These are phyloP conservation scores for Naumovozyma castellii DNA, from an alignment of 805 yeast species.

Conservation along the genomic window DNA sequence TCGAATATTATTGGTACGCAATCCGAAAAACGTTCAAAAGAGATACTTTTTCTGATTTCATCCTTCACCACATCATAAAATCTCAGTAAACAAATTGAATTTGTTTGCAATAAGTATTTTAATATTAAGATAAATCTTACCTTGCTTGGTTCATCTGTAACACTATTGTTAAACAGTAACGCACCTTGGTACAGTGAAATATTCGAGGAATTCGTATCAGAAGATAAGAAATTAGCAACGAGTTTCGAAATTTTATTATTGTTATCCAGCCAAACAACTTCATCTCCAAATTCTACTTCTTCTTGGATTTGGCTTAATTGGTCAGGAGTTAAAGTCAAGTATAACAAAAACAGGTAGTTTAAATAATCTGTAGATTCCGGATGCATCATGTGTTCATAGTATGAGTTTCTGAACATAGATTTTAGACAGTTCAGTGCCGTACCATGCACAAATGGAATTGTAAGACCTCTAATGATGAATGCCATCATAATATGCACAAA, in stretches of 20 bases:
- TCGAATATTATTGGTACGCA: constrained; percentile 30
- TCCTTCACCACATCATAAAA: constrained; percentile 25
- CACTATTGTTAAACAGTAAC: constrained; percentile 24
- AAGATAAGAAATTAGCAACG: constrained; percentile 28
- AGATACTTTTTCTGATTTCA: constrained; percentile 26
- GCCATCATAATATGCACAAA: constrained; percentile 44
- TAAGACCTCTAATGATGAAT: constrained; percentile 47
- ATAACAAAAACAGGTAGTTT: constrained; percentile 30
- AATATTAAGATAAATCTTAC: constrained; percentile 28
- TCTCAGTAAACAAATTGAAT: constrained; percentile 28
- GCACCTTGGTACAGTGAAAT: constrained; percentile 31
- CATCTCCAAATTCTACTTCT: constrained; percentile 31
- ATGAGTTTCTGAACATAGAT: constrained; percentile 36
- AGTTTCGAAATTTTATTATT: constrained; percentile 32
- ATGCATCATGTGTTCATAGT: constrained; percentile 26
- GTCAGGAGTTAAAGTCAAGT: constrained; percentile 30
- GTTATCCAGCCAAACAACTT: constrained; percentile 26
- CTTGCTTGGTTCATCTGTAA: constrained; percentile 31
- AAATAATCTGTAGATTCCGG: constrained; percentile 12
- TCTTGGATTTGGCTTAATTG: constrained; percentile 30
- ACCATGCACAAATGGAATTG: constrained; percentile 46
- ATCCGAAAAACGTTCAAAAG: constrained; percentile 25
- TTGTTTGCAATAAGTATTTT: constrained; percentile 25
- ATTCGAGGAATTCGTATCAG: constrained; percentile 25
- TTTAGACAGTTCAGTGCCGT: constrained; percentile 39